A percentile compares a stretch with the other conserved stretches of the same genome.
Evolutionary conservation across 2,329 filamentous ascomycete species (phyloP).

Genomic region (Ilyonectria sp.): DNA sequence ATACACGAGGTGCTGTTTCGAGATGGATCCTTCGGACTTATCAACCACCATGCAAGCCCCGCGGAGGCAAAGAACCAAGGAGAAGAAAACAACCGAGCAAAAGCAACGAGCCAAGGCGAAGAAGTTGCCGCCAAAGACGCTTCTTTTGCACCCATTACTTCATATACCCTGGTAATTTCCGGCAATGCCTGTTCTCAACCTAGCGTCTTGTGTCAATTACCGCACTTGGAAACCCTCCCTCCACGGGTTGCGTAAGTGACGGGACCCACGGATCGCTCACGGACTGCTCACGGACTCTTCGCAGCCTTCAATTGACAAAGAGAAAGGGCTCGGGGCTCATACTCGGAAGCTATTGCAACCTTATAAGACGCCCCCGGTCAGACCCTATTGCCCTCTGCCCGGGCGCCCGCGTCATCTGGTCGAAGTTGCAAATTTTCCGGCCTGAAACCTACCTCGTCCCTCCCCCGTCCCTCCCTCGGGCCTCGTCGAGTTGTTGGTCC

Average conservation of each 20-base stretch:
- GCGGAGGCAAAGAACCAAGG: constrained; percentile 12
- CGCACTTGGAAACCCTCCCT: constrained; percentile 31
- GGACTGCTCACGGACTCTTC: constrained; percentile 10
- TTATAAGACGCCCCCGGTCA: neutral
- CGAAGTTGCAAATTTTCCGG: neutral
- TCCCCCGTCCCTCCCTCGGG: neutral
- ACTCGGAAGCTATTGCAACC: neutral
- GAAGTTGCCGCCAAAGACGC: constrained; percentile 14
- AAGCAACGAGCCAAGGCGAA: constrained; percentile 10
- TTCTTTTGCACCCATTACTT: constrained; percentile 16
- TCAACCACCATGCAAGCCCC: neutral
- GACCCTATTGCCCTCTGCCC: neutral
- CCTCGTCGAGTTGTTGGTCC: neutral
- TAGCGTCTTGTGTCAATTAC: constrained; percentile 30
- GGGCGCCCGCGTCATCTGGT: neutral
- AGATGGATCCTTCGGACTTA: constrained; percentile 12
- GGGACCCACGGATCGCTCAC: constrained; percentile 19
- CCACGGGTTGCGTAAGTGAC: constrained; percentile 10
- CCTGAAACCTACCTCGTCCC: too few species aligned
- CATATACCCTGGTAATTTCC: constrained; percentile 36
- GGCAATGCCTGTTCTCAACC: constrained; percentile 25
- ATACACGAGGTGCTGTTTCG: constrained; percentile 35
- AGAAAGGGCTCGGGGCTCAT: neutral
- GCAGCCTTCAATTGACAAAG: constrained; percentile 12
- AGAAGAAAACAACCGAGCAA: constrained; percentile 18